phyloP scores from a whole-genome alignment of 179 eudicot genomes.

The Corrigiola litoralis region DNA sequence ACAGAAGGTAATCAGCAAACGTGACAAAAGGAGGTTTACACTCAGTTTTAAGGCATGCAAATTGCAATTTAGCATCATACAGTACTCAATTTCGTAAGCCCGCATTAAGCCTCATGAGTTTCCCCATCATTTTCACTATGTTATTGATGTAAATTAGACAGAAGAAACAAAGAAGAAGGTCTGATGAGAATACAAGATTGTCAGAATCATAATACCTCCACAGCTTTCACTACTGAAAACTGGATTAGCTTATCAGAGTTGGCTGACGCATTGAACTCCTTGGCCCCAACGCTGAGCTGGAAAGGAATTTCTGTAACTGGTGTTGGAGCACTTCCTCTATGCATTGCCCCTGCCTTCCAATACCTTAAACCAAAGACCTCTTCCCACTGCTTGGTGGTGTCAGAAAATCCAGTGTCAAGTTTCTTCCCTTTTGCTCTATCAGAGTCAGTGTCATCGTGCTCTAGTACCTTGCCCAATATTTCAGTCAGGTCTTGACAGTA shows the following conservation, averaged over 20 bases:
- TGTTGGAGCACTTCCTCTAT: constrained; percentile 66
- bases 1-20: too few species aligned
- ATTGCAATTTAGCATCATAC: too few species aligned
- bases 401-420: constrained; percentile 80
- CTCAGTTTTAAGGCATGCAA: too few species aligned
- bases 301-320: constrained; percentile 54
- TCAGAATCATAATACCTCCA: constrained; percentile 51
- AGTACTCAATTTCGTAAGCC: too few species aligned
- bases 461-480: constrained; percentile 68
- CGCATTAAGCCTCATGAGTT: too few species aligned
- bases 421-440: constrained; percentile 89
- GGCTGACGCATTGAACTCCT: constrained; percentile 22
- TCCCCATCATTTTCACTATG: not conserved
- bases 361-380: constrained; percentile 78
- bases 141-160: not conserved
- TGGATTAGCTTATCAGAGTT: constrained; percentile 22
- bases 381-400: constrained; percentile 76
- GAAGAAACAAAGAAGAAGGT: not conserved
- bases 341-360: constrained; percentile 97
- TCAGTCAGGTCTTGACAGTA: constrained; percentile 60
- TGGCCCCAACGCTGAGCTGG: constrained; percentile 21
- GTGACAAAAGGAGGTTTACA: too few species aligned
- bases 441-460: constrained; percentile 87
- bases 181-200: not conserved
- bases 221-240: constrained; percentile 34